Conservation (phyloP, 2,329 filamentous ascomycete genomes). For the Cordyceps tenuipes region DNA sequence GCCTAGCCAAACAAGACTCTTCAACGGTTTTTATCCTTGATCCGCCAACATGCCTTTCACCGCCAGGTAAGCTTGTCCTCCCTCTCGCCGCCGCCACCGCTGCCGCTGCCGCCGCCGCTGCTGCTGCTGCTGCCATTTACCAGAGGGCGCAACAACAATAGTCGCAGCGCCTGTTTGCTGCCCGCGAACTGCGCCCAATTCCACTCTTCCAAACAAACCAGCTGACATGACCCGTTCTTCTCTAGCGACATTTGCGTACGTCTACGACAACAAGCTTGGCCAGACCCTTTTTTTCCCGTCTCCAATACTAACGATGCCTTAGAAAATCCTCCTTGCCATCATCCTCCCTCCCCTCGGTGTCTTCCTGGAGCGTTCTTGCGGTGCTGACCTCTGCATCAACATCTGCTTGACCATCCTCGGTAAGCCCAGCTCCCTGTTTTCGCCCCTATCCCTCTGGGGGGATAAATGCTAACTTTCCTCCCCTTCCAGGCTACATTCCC, state of each 20-base stretch:
- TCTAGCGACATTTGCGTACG: constrained; percentile 11
- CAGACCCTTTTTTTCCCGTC: neutral
- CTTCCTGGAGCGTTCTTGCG: constrained; percentile 88
- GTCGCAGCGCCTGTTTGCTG: neutral
- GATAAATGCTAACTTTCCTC: neutral
- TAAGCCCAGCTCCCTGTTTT: constrained; percentile 23
- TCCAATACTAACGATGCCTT: constrained; percentile 41
- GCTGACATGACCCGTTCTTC: neutral
- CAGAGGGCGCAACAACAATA: neutral
- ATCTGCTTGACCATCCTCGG: constrained; percentile 73
- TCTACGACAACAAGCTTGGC: neutral
- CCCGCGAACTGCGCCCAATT: neutral
- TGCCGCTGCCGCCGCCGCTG: no score
- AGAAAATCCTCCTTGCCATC: constrained; percentile 75
- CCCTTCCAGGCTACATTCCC: constrained; percentile 49
- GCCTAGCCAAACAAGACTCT: neutral
- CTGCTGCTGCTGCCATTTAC: neutral
- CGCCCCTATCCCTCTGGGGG: neutral
- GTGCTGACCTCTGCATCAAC: constrained; percentile 84
- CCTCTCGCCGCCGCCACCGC: neutral
- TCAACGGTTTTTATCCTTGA: neutral
- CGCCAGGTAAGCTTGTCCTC: constrained; percentile 37
- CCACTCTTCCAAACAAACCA: neutral
- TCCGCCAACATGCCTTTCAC: constrained; percentile 49
- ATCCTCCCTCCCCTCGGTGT: constrained; percentile 85